Evolutionary conservation across 163 green algal species (phyloP), one percentile per base, ranked within the genome.

Genomic region (Prototheca cutis): DNA sequence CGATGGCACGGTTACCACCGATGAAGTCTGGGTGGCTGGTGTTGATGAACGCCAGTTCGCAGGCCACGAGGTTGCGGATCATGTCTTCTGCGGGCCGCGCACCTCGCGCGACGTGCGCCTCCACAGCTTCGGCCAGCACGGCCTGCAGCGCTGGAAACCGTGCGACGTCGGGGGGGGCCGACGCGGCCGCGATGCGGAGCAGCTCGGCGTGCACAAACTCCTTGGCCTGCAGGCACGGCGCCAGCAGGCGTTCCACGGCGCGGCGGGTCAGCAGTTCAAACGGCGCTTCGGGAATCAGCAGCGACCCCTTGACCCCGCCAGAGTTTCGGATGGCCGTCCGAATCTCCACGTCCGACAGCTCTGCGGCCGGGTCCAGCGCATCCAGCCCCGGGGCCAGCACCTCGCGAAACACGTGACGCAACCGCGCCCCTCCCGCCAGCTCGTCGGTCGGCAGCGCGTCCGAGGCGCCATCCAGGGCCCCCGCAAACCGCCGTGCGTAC

Each of bases 31-130:
- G 87, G 72, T 98, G 90, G 62, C 88, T 83, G 30, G 87, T 96
- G 81, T 98, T 98, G 77, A 98, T 97, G 84, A 93, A 95, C 25
- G 91, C 86, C 58, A 90, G 80, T 80, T 98, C 89, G 67, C 88
- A 94, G 8, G 57, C 27, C 17, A 97, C 82, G 24, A 96, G 69
- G 63, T 87, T 83, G 3, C 77, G 65, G 54, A 98, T 94, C 90
- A 97, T 95, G 42, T 68, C 67, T 72, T 97, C 88, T 3, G 92
- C 86, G 10, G 89, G 92, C n/a, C n/a, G 55, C 4, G 82, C 68
- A 24, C 85, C 84, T 10, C 76, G 58, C 19, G 53, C 58, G 55
- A 93, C 73, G 60, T 84, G 86, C 32, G 85, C 76, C 17, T 83
- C 82, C 8, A 87, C 84, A 0, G 71, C 65, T 31, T 74, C 66